phyloP scores from a whole-genome alignment of 441 rosid genomes.

The Lepidium campestre region DNA sequence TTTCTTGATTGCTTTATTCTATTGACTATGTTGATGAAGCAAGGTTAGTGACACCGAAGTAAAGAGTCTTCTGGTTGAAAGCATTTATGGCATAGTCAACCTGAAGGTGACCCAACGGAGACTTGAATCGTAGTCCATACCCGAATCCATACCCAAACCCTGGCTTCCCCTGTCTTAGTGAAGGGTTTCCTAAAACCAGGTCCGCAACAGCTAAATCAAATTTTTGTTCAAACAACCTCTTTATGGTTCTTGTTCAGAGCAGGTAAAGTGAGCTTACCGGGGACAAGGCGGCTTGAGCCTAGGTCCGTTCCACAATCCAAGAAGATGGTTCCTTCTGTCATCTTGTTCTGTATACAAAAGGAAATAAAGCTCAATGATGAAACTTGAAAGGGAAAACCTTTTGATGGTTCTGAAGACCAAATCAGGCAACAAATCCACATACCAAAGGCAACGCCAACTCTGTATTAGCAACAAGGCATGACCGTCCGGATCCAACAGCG shows the following conservation, averaged over 20 bases:
- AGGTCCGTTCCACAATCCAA: constrained; percentile 91
- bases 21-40: constrained; percentile 30
- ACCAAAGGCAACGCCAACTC: constrained; percentile 84
- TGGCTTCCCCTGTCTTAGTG: constrained; percentile 76
- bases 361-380: not conserved
- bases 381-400: not conserved
- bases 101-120: constrained; percentile 76
- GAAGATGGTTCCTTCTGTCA: constrained; percentile 73
- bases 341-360: constrained; percentile 49
- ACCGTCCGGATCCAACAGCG: constrained; percentile 88
- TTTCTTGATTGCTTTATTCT: constrained; percentile 4
- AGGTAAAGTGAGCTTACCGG: constrained; percentile 49
- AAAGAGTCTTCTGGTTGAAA: constrained; percentile 78
- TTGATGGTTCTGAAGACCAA: not conserved
- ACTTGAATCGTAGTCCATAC: constrained; percentile 73
- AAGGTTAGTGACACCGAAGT: constrained; percentile 79
- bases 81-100: constrained; percentile 81
- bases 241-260: not conserved
- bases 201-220: not conserved
- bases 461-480: constrained; percentile 81
- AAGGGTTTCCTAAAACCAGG: constrained; percentile 72
- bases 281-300: constrained; percentile 85
- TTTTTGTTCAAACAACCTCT: not conserved
- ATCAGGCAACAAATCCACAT: constrained; percentile 1
- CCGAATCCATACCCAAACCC: constrained; percentile 87